Conservation (phyloP, 2,329 filamentous ascomycete genomes). For the Fusarium caatingaense region DNA sequence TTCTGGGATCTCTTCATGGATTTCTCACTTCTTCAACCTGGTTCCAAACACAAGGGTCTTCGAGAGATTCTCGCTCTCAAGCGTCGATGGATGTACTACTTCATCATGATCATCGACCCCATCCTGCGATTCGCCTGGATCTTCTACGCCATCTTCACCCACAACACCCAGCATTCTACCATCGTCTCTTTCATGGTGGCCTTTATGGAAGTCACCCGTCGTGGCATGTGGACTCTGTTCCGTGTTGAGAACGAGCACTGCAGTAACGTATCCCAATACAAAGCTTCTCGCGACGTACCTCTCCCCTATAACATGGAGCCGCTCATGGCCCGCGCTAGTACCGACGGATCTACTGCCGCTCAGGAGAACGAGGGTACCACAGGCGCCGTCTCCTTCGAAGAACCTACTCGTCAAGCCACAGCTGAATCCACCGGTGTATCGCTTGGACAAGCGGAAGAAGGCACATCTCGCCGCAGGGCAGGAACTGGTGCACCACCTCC, state of each 20-base stretch:
- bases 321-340: conserved; percentile 57
- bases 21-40: conserved; percentile 87
- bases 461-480: conserved; percentile 48
- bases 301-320: conserved; percentile 79
- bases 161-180: conserved; percentile 84
- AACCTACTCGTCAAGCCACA: conserved; percentile 27
- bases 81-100: conserved; percentile 84
- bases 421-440: conserved; percentile 38
- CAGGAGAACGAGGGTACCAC: conserved; percentile 3
- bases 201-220: conserved; percentile 81
- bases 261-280: conserved; percentile 88
- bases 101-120: conserved; percentile 84
- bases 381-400: conserved; percentile 8
- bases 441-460: conserved; percentile 34
- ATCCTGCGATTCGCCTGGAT: conserved; percentile 94
- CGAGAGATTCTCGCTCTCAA: conserved; percentile 86
- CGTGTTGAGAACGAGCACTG: conserved; percentile 99
- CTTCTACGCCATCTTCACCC: conserved; percentile 86
- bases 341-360: conserved; percentile 45
- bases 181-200: conserved; percentile 82
- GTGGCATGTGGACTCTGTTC: conserved; percentile 92
- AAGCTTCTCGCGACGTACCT: conserved; percentile 87
- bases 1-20: conserved; percentile 98
- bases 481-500: conserved; percentile 48
- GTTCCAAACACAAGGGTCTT: conserved; percentile 74